Percentiles rank a stretch among this genome's conserved stretches.
Conservation (phyloP, 805 yeast species). For the Metschnikowia aberdeeniae region DNA sequence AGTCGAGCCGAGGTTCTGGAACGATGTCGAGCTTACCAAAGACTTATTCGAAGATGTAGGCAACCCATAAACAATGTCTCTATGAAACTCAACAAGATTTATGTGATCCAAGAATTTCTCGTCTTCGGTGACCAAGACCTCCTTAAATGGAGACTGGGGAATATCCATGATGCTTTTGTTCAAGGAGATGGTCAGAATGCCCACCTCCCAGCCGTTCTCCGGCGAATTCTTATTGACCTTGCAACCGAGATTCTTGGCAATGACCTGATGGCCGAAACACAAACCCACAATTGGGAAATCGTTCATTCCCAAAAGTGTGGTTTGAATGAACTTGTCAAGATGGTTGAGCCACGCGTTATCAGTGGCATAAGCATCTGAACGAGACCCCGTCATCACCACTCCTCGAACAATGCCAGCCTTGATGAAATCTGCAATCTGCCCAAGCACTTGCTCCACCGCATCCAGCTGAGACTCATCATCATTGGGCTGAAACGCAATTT, state of each 20-base stretch:
- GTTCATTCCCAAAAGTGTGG: conserved; percentile 13
- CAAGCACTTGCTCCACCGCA: conserved; percentile 12
- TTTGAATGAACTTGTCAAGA: conserved; percentile 32
- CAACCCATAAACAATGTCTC: conserved; percentile 35
- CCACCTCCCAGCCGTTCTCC: conserved; percentile 69
- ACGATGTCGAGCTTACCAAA: conserved; percentile 21
- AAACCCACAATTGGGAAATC: conserved; percentile 59
- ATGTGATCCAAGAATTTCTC: conserved; percentile 52
- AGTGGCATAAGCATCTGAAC: conserved; percentile 41
- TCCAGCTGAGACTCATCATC: conserved; percentile 3
- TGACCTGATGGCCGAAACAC: conserved; percentile 86
- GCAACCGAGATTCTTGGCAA: conserved; percentile 63
- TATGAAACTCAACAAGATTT: conserved; percentile 36
- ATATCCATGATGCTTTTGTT: conserved; percentile 37
- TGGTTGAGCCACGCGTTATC: conserved; percentile 39
- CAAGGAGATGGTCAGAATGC: conserved; percentile 48
- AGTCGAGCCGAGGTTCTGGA: conserved; percentile 48
- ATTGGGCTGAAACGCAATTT: conserved; percentile 26
- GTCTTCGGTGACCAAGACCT: conserved; percentile 34
- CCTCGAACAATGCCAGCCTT: conserved; percentile 30
- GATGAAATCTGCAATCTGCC: conserved; percentile 22
- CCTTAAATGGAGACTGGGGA: conserved; percentile 21
- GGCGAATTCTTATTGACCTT: conserved; percentile 47
- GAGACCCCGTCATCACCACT: conserved; percentile 52
- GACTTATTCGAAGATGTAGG: conserved; percentile 31